phyloP scores from a whole-genome alignment of 495 filamentous ascomycete genomes.

The Neurospora africana region DNA sequence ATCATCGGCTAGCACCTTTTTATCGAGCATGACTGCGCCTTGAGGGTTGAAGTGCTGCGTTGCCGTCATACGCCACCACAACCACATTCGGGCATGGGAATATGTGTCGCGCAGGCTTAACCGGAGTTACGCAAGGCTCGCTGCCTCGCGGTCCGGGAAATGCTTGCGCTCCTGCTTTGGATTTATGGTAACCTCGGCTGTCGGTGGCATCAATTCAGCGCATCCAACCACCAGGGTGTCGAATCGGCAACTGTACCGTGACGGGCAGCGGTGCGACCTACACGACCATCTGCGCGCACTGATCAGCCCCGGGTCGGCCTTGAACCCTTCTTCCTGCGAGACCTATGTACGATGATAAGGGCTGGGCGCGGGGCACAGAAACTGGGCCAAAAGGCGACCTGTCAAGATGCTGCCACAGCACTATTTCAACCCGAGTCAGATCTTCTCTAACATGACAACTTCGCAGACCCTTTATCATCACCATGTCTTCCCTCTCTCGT shows the following conservation, averaged over 20 bases:
- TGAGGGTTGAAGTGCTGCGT: not conserved
- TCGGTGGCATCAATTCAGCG: not conserved
- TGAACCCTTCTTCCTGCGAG: not conserved
- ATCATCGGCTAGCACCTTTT: not conserved
- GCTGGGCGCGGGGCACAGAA: not conserved
- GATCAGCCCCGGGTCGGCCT: not conserved
- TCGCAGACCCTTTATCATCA: constrained; percentile 8
- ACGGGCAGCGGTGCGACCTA: not conserved
- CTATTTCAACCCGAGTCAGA: not conserved
- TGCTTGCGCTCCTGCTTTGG: not conserved
- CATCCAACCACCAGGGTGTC: not conserved
- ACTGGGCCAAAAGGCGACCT: not conserved
- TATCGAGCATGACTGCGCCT: not conserved
- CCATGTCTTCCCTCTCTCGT: constrained; percentile 88
- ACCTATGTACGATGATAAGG: not conserved
- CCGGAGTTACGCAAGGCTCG: not conserved
- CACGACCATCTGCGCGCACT: not conserved
- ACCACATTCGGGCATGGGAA: not conserved
- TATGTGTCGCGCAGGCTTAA: not conserved
- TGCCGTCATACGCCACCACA: not conserved
- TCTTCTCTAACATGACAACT: not conserved
- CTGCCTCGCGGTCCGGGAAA: not conserved
- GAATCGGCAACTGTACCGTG: not conserved
- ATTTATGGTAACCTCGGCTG: not conserved
- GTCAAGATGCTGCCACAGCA: not conserved